Base-by-base conservation (phyloP, 192 early-diverging fungal genomes). In the Dispira simplex region DNA sequence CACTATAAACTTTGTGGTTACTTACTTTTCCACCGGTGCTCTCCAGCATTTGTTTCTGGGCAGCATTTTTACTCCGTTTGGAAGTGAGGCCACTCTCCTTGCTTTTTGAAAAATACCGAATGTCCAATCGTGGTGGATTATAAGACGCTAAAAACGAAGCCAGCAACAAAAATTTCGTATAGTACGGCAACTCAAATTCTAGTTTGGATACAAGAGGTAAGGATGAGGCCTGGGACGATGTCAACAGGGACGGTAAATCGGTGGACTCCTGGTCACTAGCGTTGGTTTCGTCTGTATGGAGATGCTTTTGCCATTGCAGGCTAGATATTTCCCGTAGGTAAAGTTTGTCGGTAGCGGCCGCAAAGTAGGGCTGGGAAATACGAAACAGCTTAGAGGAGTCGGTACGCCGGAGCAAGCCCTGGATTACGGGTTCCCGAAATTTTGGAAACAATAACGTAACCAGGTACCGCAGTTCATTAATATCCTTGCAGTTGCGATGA, bases 281-380 rank as follows among this genome's bases (percentile, higher is more conserved):
- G n/a, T 23, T 4, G 16, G 1, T 20, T 51, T 51, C n/a, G 23
- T 20, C 49, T 23, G 23, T 9, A 21, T 13, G 25, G 54, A 28
- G 25, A 28, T 56, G 25, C 25, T 67, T 59, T 57, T 6, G 64
- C 91, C 90, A 96, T 63, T 97, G 92, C 5, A 77, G 75, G 47
- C 83, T 87, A 0, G 95, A 95, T 39, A 98, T 87, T 56, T 96
- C 87, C n/a, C 93, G 82, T 65, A 96, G 70, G 69, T 92, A 96
- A 23, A 98, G 72, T 23, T 87, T 87, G 59, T 95, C 86, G 11
- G 85, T 80, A 0, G 88, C 91, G 11, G 87, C 83, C 10, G 83
- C 78, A 77, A 96, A 84, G 66, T 90, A 89, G 32, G 79, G 79
- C 67, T 92, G 85, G 58, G 89, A 80, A 14, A 84, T 72, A 46